Base-by-base conservation (phyloP, 2,329 filamentous ascomycete genomes). In the Hypocreales sp. region DNA sequence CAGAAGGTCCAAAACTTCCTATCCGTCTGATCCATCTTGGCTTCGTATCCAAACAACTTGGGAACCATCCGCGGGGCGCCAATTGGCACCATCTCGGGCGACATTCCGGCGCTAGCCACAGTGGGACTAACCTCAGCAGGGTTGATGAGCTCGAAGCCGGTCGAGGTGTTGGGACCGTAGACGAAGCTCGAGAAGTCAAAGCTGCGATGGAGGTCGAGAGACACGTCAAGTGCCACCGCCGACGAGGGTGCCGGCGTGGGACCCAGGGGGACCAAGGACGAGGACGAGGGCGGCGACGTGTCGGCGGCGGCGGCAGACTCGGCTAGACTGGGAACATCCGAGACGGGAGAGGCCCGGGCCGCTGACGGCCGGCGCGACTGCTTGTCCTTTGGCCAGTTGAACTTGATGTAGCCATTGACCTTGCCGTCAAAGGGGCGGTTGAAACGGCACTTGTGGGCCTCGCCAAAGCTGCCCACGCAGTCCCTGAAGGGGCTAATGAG, bases 331-430 rank as follows among this genome's bases (percentile, higher is more conserved):
- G 29, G n/a, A 15, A 15, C 5, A n/a, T 17, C 13, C 1, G 21
- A 24, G 15, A 16, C 14, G 3, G 27, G 20, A 5, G 23, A 15
- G 8, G 26, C 24, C 15, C 12, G 17, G 5, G 7, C 12, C 9
- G 10, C 15, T 2, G 29, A 22, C 10, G 12, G 14, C 9, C 18
- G 27, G 5, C 26, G 25, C 5, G 22, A 24, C 6, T 18, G 17
- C 16, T 17, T 25, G 22, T 33, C 33, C 23, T 40, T 27, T n/a
- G 45, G 44, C 50, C 50, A 54, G 26, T 47, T 41, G 25, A 55
- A 51, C 28, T 55, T 55, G 31, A 55, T 43, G 32, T 55, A 55
- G 3, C 50, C 48, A 26, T 55, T 53, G 18, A 55, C 47, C 23
- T 41, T 40, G 11, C 51, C 51, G 22, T 48, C 45, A 3, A 35